Base-by-base conservation (phyloP, 208 protist genomes). In the Paratrypanosoma confusum region DNA sequence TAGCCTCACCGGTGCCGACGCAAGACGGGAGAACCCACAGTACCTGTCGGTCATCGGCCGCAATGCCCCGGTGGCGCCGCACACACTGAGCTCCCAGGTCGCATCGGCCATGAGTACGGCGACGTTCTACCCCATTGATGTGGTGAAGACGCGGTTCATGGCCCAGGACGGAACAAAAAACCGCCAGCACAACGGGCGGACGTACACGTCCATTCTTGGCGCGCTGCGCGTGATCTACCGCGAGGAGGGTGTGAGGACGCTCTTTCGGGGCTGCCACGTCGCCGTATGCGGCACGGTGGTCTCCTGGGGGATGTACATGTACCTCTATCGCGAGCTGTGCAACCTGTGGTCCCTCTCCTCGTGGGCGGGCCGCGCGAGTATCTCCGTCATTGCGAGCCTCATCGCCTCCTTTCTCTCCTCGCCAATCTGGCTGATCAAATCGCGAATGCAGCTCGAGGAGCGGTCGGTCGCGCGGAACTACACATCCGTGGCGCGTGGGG, bases 91-190 rank as follows among this genome's bases (percentile, higher is more conserved):
- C 53, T 74, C 77, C 2, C 79, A 87, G 42, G 29, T 80, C 0
- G 67, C 83, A 6, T 83, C 73, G 13, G 72, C 71, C 0, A 40
- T 59, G 8, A 87, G 81, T 58, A 90, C 81, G 11, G 50, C 45
- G 21, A 24, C 47, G 16, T 82, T 83, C 34, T 93, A 96, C 54
- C 91, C 91, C 1, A 67, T 96, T n/a, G 91, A 96, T 35, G 57
- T 87, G 2, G 61, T 96, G 1, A 82, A 89, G 52, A 84, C 74
- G 1, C 65, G 84, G 7, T 81, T 84, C 33, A 90, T 93, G 64
- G 57, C 78, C 5, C 75, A 83, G 32, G 74, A 87, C 33, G 68
- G 84, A 23, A 77, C 57, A 8, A 38, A 27, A 14, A 11, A 45
- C 20, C 62, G 80, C 1, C 60, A 65, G 43, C 70, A 78, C 59